Evolutionary conservation across 345 rosid genomes (phyloP).

Genomic region (Syzygium oleosum): DNA sequence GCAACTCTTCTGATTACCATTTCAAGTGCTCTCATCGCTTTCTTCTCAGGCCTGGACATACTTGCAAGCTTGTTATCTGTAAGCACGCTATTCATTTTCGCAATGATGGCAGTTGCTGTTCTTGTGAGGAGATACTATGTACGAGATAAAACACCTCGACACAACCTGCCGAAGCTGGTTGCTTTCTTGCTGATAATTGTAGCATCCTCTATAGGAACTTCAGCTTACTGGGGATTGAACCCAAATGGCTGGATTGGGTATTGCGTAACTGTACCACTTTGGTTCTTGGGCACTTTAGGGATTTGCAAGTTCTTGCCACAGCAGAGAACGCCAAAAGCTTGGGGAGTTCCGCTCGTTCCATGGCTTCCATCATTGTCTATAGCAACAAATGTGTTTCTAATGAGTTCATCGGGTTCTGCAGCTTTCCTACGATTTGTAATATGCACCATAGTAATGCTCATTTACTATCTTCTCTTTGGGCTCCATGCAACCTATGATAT

Average conservation of each 20-base stretch:
- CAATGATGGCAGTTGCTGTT: constrained; percentile 54
- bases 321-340: constrained; percentile 45
- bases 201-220: constrained; percentile 43
- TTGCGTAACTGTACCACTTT: constrained; percentile 34
- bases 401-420: constrained; percentile 33
- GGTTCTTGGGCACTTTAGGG: constrained; percentile 44
- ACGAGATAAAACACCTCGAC: constrained; percentile 22
- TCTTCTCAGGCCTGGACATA: constrained; percentile 42
- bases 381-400: constrained; percentile 49
- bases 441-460: constrained; percentile 43
- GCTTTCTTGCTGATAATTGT: constrained; percentile 28
- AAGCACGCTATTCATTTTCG: constrained; percentile 55
- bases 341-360: constrained; percentile 71
- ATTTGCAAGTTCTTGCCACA: constrained; percentile 31
- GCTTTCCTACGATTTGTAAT: constrained; percentile 44
- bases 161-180: constrained; percentile 25
- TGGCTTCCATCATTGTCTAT: constrained; percentile 61
- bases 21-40: constrained; percentile 28
- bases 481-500: constrained; percentile 59
- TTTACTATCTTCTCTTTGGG: constrained; percentile 46
- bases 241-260: constrained; percentile 48
- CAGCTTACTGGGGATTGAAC: constrained; percentile 49
- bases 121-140: constrained; percentile 49
- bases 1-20: constrained; percentile 36
- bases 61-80: constrained; percentile 35